Conservation (phyloP, 2,329 filamentous ascomycete species). For the Fusarium devonianum region DNA sequence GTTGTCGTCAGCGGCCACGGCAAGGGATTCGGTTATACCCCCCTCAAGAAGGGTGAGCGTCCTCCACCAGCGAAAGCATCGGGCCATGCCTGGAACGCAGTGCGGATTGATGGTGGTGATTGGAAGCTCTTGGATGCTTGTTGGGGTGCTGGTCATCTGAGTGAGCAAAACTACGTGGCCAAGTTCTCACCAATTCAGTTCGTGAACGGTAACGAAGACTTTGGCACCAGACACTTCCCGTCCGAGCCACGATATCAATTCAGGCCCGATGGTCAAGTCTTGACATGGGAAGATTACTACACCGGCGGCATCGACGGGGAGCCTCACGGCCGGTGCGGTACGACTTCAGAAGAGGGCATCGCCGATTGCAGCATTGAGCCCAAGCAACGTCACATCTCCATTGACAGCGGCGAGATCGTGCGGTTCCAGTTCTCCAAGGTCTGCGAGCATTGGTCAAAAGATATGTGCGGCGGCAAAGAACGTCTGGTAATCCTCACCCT, state of each 20-base stretch:
- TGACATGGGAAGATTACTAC: conserved; percentile 85
- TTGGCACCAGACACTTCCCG: conserved; percentile 84
- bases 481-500: conserved; percentile 75
- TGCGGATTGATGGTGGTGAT: conserved; percentile 81
- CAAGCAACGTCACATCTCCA: conserved; percentile 59
- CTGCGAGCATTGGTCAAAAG: conserved; percentile 85
- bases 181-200: conserved; percentile 71
- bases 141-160: conserved; percentile 82
- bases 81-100: conserved; percentile 92
- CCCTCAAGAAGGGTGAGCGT: conserved; percentile 68
- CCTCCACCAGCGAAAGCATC: conserved; percentile 68
- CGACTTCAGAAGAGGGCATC: conserved; percentile 59
- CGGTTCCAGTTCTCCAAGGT: conserved; percentile 82
- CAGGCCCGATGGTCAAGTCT: conserved; percentile 71
- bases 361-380: conserved; percentile 67
- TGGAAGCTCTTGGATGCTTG: conserved; percentile 95
- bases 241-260: conserved; percentile 72
- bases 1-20: conserved; percentile 79
- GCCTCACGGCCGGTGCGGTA: conserved; percentile 55
- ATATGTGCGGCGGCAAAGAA: conserved; percentile 70
- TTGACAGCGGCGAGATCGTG: conserved; percentile 63
- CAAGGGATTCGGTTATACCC: conserved; percentile 80
- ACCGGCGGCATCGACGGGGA: conserved; percentile 63
- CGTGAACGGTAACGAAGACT: conserved; percentile 73
- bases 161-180: conserved; percentile 67